A percentile compares a stretch with the other conserved stretches of the same genome.
These are phyloP conservation scores for Cylindrotheca fusiformis DNA, from an alignment of 108 stramenopile genomes.

Conservation along the genomic window DNA sequence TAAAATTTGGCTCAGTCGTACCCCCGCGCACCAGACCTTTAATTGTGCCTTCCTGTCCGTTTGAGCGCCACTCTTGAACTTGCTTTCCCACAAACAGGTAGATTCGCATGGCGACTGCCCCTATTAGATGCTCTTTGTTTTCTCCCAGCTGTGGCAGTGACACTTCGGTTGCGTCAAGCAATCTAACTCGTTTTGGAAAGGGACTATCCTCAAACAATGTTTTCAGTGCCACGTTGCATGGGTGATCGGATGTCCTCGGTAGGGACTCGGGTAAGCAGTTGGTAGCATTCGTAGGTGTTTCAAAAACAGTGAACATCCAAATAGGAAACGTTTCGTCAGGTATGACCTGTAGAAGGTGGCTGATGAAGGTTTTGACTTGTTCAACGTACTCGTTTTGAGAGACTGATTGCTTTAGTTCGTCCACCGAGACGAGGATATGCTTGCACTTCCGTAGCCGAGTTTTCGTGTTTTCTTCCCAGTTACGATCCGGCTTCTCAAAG, in stretches of 20 bases:
- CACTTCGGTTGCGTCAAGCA: slow-evolving; percentile 52
- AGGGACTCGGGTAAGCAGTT: slow-evolving; percentile 23
- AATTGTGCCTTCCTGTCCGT: slow-evolving; percentile 35
- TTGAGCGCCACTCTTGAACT: slow-evolving; percentile 39
- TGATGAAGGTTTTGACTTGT: slow-evolving; percentile 39
- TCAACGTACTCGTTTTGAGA: slow-evolving; percentile 23
- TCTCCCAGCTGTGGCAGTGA: slow-evolving; percentile 31
- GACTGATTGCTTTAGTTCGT: slow-evolving; percentile 15
- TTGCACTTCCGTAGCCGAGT: slow-evolving; percentile 53
- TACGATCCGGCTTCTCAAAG: slow-evolving; percentile 30
- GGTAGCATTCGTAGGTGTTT: slow-evolving; percentile 25
- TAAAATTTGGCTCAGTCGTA: slow-evolving; percentile 37
- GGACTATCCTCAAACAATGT: slow-evolving; percentile 25
- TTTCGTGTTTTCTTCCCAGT: slow-evolving; percentile 27
- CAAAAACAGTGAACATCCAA: slow-evolving; percentile 36
- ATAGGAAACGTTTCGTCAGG: slow-evolving; percentile 51
- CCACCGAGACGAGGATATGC: slow-evolving; percentile 39
- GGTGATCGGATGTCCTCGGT: slow-evolving; percentile 30
- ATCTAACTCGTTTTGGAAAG: slow-evolving; percentile 33
- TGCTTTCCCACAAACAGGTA: slow-evolving; percentile 45
- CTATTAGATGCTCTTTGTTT: slow-evolving; percentile 16
- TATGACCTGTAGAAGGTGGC: slow-evolving; percentile 41
- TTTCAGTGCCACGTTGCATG: slow-evolving; percentile 41
- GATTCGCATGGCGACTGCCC: slow-evolving; percentile 41
- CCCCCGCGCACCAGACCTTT: slow-evolving; percentile 42